A percentile compares a stretch with the other conserved stretches of the same genome.
These are phyloP conservation scores for Aspergillus avenaceus DNA, from an alignment of 495 filamentous ascomycete species.

Conservation along the genomic window DNA sequence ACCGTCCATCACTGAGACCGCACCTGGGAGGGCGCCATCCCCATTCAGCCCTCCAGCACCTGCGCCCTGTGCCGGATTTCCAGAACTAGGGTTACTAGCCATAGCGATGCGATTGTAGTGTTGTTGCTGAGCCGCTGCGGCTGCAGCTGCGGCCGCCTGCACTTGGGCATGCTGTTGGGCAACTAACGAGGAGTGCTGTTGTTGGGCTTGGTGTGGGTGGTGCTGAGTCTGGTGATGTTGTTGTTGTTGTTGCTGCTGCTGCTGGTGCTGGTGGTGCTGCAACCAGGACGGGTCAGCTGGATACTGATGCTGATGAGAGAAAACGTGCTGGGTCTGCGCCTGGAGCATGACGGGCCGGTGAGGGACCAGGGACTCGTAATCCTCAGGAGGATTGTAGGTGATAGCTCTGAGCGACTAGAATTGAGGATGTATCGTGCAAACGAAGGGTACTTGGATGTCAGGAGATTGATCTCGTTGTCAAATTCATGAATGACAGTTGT, in stretches of 20 bases:
- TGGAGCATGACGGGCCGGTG: constrained; percentile 43
- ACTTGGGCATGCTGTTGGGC: constrained; percentile 56
- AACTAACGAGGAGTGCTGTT: constrained; percentile 44
- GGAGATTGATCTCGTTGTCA: constrained; percentile 16
- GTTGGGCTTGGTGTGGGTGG: constrained; percentile 43
- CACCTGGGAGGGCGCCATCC: constrained; percentile 46
- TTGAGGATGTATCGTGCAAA: constrained; percentile 8
- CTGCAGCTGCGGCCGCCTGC: constrained; percentile 59
- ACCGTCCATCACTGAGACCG: constrained; percentile 50
- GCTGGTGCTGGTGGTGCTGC: constrained; percentile 57
- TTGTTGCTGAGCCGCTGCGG: constrained; percentile 67
- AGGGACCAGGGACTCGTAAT: constrained; percentile 33
- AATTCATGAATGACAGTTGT: constrained; percentile 14
- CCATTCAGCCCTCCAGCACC: constrained; percentile 44
- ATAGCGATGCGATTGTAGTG: constrained; percentile 74
- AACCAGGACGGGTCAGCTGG: constrained; percentile 73
- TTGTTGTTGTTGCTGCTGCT: constrained; percentile 54
- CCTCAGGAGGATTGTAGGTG: constrained; percentile 28
- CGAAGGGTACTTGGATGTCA: constrained; percentile 18
- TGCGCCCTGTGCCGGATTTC: constrained; percentile 34
- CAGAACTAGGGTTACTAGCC: constrained; percentile 46
- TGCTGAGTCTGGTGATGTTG: constrained; percentile 67
- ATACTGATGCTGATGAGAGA: constrained; percentile 79
- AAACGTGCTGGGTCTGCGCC: constrained; percentile 57
- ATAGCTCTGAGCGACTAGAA: constrained; percentile 17